Conservation (phyloP, 1,139 yeast genomes). For the Hyphopichia pseudoburtonii region DNA sequence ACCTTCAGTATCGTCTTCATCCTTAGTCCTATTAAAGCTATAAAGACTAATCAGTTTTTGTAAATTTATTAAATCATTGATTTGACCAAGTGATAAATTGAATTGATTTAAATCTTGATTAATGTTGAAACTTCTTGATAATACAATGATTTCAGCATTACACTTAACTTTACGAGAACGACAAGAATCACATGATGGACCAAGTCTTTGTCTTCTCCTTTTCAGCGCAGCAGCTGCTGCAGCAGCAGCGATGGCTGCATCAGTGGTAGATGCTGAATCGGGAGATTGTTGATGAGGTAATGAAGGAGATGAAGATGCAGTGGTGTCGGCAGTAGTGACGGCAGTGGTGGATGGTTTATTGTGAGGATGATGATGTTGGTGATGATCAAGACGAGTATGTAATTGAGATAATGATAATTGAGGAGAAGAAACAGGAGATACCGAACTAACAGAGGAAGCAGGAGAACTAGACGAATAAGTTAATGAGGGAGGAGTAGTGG, state of each 20-base stretch:
- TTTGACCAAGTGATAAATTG: constrained; percentile 8
- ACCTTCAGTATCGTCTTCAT: neutral
- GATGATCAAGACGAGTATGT: constrained; percentile 6
- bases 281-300: neutral
- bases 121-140: constrained; percentile 12
- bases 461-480: constrained; percentile 8
- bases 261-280: too few species aligned
- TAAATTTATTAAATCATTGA: constrained; percentile 7
- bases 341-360: neutral
- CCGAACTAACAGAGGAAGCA: constrained; percentile 8
- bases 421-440: constrained; percentile 11
- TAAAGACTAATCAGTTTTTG: constrained; percentile 1
- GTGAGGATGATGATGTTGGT: constrained; percentile 3
- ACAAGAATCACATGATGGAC: constrained; percentile 77
- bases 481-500: constrained; percentile 14
- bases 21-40: neutral
- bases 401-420: constrained; percentile 5
- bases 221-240: too few species aligned
- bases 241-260: too few species aligned
- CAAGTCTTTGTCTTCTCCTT: constrained; percentile 61
- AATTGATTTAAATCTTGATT: constrained; percentile 9
- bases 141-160: constrained; percentile 55
- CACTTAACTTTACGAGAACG: constrained; percentile 73
- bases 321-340: constrained; percentile 1
- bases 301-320: constrained; percentile 3